Conservation (phyloP, 208 protist species). For the Acanthamoeba lenticulata region DNA sequence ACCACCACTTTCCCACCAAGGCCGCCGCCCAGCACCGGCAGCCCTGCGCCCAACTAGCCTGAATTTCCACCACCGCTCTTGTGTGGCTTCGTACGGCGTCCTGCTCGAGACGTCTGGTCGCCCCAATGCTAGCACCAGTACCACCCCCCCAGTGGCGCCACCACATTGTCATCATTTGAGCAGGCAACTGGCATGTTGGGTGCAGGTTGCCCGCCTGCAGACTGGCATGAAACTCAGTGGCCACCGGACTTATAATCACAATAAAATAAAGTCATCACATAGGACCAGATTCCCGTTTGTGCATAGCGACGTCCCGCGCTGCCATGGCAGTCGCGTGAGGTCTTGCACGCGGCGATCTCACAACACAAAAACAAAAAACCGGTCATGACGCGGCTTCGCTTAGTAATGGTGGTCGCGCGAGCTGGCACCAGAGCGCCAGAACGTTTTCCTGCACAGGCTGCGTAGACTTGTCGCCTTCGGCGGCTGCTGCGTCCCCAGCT, state of each 20-base stretch:
- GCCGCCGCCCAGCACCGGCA: not conserved
- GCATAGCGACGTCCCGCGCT: no score
- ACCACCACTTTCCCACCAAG: not conserved
- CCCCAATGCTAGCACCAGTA: no score
- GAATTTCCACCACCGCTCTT: not conserved
- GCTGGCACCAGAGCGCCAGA: conserved; percentile 20
- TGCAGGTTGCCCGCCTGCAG: not conserved
- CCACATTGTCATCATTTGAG: no score
- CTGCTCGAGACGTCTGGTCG: no score
- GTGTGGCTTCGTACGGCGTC: not conserved
- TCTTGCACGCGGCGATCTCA: not conserved
- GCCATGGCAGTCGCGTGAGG: not conserved
- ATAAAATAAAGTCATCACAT: no score
- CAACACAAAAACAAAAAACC: not conserved
- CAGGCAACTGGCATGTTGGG: not conserved
- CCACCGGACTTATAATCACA: not conserved
- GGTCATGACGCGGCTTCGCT: not conserved
- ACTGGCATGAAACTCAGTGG: not conserved
- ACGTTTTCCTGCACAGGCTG: not conserved
- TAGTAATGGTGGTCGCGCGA: not conserved
- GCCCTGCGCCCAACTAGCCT: not conserved
- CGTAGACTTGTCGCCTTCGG: not conserved
- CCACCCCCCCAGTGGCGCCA: not conserved
- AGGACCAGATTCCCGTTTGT: no score
- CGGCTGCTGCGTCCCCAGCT: not conserved